phyloP scores from a whole-genome alignment of 2,329 filamentous ascomycete species.

The Camillea tinctor region DNA sequence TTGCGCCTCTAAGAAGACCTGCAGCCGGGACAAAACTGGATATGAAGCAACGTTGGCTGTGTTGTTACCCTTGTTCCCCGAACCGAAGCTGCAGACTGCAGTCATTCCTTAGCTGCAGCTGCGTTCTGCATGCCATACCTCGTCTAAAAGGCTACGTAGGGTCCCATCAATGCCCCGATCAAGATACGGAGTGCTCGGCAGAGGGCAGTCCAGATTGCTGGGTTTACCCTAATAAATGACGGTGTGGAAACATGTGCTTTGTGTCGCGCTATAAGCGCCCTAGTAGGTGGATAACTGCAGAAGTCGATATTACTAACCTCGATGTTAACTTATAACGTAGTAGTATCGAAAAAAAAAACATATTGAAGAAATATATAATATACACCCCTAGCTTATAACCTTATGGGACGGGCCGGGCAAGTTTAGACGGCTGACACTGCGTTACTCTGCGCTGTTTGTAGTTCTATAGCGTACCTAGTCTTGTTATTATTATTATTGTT shows the following conservation, averaged over 20 bases:
- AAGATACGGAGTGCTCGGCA: constrained; percentile 32
- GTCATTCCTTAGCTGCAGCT: constrained; percentile 34
- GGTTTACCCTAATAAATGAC: constrained; percentile 16
- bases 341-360: neutral
- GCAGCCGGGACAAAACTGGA: constrained; percentile 11
- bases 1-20: constrained; percentile 12
- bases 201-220: constrained; percentile 26
- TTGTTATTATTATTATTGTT: too few relatives aligned
- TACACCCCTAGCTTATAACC: neutral
- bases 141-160: constrained; percentile 17
- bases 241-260: constrained; percentile 10
- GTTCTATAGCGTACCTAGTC: too few relatives aligned
- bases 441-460: neutral
- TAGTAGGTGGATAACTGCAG: constrained; percentile 8
- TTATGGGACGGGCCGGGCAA: constrained; percentile 17
- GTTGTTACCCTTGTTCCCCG: constrained; percentile 25
- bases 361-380: too few relatives aligned
- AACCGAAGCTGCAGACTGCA: constrained; percentile 28
- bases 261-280: constrained; percentile 9
- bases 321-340: neutral
- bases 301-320: constrained; percentile 6
- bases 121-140: constrained; percentile 34
- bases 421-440: constrained; percentile 4
- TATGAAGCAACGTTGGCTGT: constrained; percentile 17
- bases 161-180: constrained; percentile 28